Base-by-base conservation (phyloP, 164 flowering plant genomes). In the Euptelea pleiosperma region DNA sequence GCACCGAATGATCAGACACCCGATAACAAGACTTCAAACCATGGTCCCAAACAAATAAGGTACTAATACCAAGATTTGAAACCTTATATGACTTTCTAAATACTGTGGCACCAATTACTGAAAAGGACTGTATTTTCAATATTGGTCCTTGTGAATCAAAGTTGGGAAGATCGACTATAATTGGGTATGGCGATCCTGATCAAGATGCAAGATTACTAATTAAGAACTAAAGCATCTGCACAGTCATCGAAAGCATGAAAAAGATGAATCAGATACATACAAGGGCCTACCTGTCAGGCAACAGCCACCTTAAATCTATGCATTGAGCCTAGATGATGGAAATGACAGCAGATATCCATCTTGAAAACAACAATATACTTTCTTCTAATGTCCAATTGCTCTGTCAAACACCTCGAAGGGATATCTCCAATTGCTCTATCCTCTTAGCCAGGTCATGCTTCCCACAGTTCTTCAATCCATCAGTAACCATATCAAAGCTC, bases 381-480 rank as follows among this genome's bases (percentile, higher is more conserved):
- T 53, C 28, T 24, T 53, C 29, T n/a, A 34, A 0, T 9, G 21
- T n/a, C 57, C 10, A 24, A 39, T 36, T 36, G n/a, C 9, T 8
- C 9, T n/a, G 29, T 74, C 73, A 83, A 62, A 41, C 52, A 9
- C 86, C 82, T 24, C 79, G 63, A 6, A 80, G 64, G 28, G 89
- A 82, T 28, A 93, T 78, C 74, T 89, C 94, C 70, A 87, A 67
- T 35, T 90, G 80, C 70, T 87, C 91, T 4, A 90, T 81, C 69
- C 74, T 75, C 78, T 77, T 78, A 42, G 97, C 98, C 55, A 93
- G 57, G 56, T 93, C 94, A 75, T 93, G 85, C 60, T 90, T 86
- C 56, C 98, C 97, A 56, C 90, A 78, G 34, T 77, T 80, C 82
- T 86, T 93, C 68, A 93, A 74, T n/a, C 98, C 98, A 77, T 90